Evolutionary conservation across 352 stramenopile species (phyloP).

Genomic region (Phytopythium litorale): DNA sequence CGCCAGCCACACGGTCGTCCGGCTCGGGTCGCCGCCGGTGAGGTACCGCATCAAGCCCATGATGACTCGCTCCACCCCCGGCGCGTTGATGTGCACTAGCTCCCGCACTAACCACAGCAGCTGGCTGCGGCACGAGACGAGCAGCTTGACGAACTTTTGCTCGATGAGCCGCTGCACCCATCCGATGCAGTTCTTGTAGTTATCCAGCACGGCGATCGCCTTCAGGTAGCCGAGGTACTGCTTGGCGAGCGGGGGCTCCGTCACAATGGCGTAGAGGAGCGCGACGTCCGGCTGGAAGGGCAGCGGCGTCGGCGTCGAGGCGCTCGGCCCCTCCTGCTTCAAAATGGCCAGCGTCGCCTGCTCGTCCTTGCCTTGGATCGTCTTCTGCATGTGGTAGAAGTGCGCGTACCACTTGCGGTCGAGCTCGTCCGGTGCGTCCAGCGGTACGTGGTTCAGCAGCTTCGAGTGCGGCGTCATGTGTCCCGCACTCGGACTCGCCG

Average conservation of each 20-base stretch:
- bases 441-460: slow-evolving; percentile 61
- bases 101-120: slow-evolving; percentile 78
- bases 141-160: slow-evolving; percentile 74
- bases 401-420: slow-evolving; percentile 87
- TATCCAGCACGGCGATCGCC: slow-evolving; percentile 43
- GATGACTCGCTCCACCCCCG: slow-evolving; percentile 72
- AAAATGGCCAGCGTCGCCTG: slow-evolving; percentile 41
- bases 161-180: slow-evolving; percentile 84
- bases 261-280: slow-evolving; percentile 74
- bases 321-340: slow-evolving; percentile 37
- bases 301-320: slow-evolving; percentile 18
- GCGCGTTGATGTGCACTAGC: slow-evolving; percentile 68
- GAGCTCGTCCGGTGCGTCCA: slow-evolving; percentile 74
- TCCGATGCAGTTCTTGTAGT: slow-evolving; percentile 73
- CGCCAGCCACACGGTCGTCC: slow-evolving; percentile 72
- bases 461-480: slow-evolving; percentile 56
- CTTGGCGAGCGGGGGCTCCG: slow-evolving; percentile 64
- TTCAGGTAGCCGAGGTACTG: slow-evolving; percentile 77
- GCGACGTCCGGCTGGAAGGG: slow-evolving; percentile 78
- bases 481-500: slow-evolving; percentile 9
- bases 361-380: slow-evolving; percentile 73
- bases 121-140: slow-evolving; percentile 71
- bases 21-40: slow-evolving; percentile 56
- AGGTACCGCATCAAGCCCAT: slow-evolving; percentile 73
- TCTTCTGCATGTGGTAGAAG: slow-evolving; percentile 84